Base-by-base conservation (phyloP, 2,329 filamentous ascomycete genomes). In the Phaeoacremonium minimum region DNA sequence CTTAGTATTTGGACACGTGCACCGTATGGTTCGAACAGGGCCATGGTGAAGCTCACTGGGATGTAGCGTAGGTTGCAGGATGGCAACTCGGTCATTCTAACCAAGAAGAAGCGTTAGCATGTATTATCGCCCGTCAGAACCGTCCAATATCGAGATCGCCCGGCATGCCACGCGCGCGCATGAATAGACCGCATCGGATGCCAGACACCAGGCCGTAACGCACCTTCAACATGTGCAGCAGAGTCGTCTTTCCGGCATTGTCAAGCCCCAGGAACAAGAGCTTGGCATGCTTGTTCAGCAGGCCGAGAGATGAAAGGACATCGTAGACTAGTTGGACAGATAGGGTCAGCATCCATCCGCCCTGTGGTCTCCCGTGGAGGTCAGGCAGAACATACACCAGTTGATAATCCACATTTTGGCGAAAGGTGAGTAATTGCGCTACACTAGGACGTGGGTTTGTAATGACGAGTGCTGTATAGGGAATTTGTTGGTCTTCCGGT, bases 221-320 rank as follows among this genome's bases (percentile, higher is more conserved):
- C 64, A 89, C 85, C 85, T 95, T 95, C 66, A 95, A 67, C 89
- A 95, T 95, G 68, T 95, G 89, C 58, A 95, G 71, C 52, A 95
- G 73, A 30, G 89, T 95, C 36, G 89, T 95, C 76, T 95, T 95
- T 67, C 89, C 89, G 35, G 89, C 89, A 70, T 95, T 95, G 64
- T 95, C 89, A 45, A 95, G 83, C 52, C 89, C 89, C 46, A 95
- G 80, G 71, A 95, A 95, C 41, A 95, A 78, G 42, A 95, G 79
- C 78, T 95, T 95, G 56, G 88, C 89, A 65, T 95, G 87, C 77
- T 95, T 95, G 80, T 95, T 95, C 50, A 91, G 74, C 56, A 95
- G 76, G 53, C 89, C 89, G 46, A 95, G 77, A 48, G 81, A 87
- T 55, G 89, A 86, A 56, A 95, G 80, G 53, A 94, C 72, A 71